Conservation (phyloP, 192 early-diverging fungal species). For the Coemansia sp. region DNA sequence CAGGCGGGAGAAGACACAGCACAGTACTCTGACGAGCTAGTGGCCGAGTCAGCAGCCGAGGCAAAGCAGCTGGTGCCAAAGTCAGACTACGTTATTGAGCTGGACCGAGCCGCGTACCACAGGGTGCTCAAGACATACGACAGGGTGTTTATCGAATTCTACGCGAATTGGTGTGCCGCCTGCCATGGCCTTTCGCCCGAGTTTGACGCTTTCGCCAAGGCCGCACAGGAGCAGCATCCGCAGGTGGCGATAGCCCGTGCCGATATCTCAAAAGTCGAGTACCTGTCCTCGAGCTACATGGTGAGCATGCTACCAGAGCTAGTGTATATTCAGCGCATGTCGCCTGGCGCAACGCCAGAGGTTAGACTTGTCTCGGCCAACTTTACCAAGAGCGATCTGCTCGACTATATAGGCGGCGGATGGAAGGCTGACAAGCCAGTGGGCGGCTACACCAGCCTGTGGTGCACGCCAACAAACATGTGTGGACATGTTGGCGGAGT, state of each 20-base stretch:
- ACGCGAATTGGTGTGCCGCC: slow-evolving; percentile 49
- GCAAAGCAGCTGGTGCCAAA: slow-evolving; percentile 28
- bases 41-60: slow-evolving; percentile 14
- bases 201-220: slow-evolving; percentile 31
- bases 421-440: slow-evolving; percentile 26
- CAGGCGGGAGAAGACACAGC: not conserved
- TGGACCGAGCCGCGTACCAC: slow-evolving; percentile 28
- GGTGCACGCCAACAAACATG: slow-evolving; percentile 47
- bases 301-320: slow-evolving; percentile 40
- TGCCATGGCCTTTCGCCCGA: slow-evolving; percentile 43
- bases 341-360: slow-evolving; percentile 22
- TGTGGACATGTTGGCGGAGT: slow-evolving; percentile 48
- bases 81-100: slow-evolving; percentile 34
- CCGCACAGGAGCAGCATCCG: slow-evolving; percentile 24
- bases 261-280: slow-evolving; percentile 40
- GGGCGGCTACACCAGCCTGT: slow-evolving; percentile 37
- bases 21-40: slow-evolving; percentile 28
- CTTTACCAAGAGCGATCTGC: slow-evolving; percentile 25
- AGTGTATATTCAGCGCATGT: slow-evolving; percentile 28
- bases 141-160: slow-evolving; percentile 42
- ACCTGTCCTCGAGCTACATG: slow-evolving; percentile 49
- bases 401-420: slow-evolving; percentile 37
- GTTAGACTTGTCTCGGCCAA: slow-evolving; percentile 36
- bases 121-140: slow-evolving; percentile 25
- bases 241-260: slow-evolving; percentile 34